Evolutionary conservation across 306 rosid species (phyloP).

Genomic region (Lathyrus tuberosus): DNA sequence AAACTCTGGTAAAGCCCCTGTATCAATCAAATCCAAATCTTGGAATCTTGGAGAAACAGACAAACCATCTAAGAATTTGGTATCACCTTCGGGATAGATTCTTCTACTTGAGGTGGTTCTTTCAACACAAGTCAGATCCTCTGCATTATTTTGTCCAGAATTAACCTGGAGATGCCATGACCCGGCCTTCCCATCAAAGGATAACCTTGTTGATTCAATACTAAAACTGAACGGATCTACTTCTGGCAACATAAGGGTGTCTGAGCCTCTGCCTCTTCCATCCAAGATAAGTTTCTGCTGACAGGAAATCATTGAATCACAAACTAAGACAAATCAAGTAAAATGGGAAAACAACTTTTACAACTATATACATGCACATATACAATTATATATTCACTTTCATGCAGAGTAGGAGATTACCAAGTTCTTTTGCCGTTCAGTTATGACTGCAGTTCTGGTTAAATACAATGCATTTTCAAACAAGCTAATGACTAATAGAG

Average conservation of each 20-base stretch:
- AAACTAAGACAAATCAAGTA: slow-evolving; percentile 26
- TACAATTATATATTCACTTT: background rate
- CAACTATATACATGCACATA: slow-evolving; percentile 15
- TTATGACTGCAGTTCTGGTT: slow-evolving; percentile 18
- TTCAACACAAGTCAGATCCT: slow-evolving; percentile 40
- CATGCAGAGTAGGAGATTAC: slow-evolving; percentile 13
- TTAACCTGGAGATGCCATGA: slow-evolving; percentile 36
- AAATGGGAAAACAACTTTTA: slow-evolving; percentile 21
- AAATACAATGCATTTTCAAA: slow-evolving; percentile 3
- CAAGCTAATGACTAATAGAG: slow-evolving; percentile 10
- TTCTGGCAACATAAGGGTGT: slow-evolving; percentile 40
- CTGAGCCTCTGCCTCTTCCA: slow-evolving; percentile 38
- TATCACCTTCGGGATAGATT: slow-evolving; percentile 41
- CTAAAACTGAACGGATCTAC: slow-evolving; percentile 29
- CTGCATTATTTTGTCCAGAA: slow-evolving; percentile 40
- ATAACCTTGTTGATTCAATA: slow-evolving; percentile 38
- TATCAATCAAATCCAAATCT: slow-evolving; percentile 46
- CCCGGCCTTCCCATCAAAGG: slow-evolving; percentile 41
- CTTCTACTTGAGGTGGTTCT: slow-evolving; percentile 45
- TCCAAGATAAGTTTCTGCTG: slow-evolving; percentile 48
- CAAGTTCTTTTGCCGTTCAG: slow-evolving; percentile 1
- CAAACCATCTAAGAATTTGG: slow-evolving; percentile 43
- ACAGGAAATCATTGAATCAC: slow-evolving; percentile 37
- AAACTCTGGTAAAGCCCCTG: slow-evolving; percentile 63
- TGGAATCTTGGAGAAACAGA: slow-evolving; percentile 46